Base-by-base conservation (phyloP, 2,329 filamentous ascomycete species). In the Chaetothyriales sp. region DNA sequence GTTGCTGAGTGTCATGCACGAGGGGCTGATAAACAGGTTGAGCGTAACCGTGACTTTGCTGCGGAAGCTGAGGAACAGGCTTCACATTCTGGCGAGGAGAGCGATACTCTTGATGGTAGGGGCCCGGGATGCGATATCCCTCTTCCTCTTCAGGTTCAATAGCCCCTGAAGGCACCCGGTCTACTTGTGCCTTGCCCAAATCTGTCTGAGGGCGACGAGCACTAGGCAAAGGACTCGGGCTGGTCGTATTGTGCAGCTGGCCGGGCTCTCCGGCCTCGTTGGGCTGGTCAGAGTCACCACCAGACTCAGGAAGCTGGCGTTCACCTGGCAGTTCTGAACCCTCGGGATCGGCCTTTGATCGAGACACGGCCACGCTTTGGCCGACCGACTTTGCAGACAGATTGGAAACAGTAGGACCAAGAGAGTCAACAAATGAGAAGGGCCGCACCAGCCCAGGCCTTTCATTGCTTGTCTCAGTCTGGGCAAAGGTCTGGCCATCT, bases 111-210 rank as follows among this genome's bases (percentile, higher is more conserved):
- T 60, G 58, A 15, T 53, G 52, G 26, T 61, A 61, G 25, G 59
- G 59, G 7, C 59, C 59, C 15, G 59, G 57, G 19, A 61, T 61
- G 15, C 59, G 55, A 51, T 58, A 61, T 7, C 39, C 48, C 36
- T 49, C 51, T 18, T 54, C 52, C n/a, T 45, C 46, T 3, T 43
- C 42, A 15, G 50, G 43, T 36, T 50, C 46, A 15, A 22, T 19
- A 28, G 50, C 44, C 19, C 36, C 49, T 19, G 44, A 15, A 18
- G 28, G 9, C 2, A 45, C 25, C 26, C 22, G 42, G 12, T 48
- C 45, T 19, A 49, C 45, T 19, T 43, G 49, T 9, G 47, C 39
- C 18, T 50, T 50, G 19, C 52, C 55, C 9, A 55, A 22, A 10
- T 56, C 56, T 19, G 52, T 47, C 20, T 53, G 53, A 9, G 50